Evolutionary conservation across 768 basidiomycete species (phyloP), one percentile per base, ranked within the genome.

Genomic region (Guyanaporus albipodus): DNA sequence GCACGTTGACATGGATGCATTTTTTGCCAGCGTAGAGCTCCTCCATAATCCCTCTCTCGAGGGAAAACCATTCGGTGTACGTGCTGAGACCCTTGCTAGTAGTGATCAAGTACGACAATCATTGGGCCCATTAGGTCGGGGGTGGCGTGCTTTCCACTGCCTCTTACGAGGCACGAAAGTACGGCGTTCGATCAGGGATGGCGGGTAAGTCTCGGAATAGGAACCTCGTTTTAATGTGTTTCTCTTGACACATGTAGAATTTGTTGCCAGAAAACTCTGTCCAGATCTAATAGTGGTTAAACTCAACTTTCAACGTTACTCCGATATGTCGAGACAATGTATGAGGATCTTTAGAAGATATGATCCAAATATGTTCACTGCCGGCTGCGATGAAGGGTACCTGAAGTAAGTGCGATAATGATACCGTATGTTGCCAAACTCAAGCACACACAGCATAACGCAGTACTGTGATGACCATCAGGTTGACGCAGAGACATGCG

Each of bases 1-100:
- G 6, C 93, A 98, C 61, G 83, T 96, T 24, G 96, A 99, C 60
- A 92, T 94, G 82, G 95, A 97, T 63, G 91, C 91, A 4, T 96
- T 95, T 69, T 93, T 78, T 53, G 87, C 88, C 10, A 87, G 76
- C 39, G 88, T 91, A 1, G 90, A 92, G 61, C 67, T 85, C 1
- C 73, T 87, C 18, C 70, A 82, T 54, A 68, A 86, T 53, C 83
- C 82, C 14, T 69, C 68, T 54, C 78, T 87, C 29, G 68, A 72
- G 26, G 85, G 80, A 17, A 90, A 88, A 56, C 76, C 88, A 1
- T 91, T 91, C 60, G 87, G 75, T 22, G 88, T 87, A 57, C 23
- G 72, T 63, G 28, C 12, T 38, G n/a, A n/a, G n/a, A n/a, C n/a
- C n/a, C n/a, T n/a, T n/a, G n/a, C n/a, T n/a, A n/a, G n/a, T n/a